These are phyloP conservation scores for Deinandra increscens DNA, from an alignment of 129 eudicot genomes.

Conservation along the genomic window DNA sequence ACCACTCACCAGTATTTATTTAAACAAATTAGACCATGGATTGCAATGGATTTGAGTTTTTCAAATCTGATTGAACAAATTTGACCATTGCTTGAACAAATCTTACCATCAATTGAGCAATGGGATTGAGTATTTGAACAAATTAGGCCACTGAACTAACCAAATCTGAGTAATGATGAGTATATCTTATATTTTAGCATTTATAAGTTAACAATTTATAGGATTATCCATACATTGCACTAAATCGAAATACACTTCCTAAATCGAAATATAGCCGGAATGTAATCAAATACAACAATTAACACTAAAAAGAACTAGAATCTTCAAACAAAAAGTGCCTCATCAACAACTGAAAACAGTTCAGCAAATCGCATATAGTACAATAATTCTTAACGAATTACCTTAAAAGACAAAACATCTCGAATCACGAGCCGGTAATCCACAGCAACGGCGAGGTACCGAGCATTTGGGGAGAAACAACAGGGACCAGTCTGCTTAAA, in stretches of 20 bases:
- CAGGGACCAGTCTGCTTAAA: slow-evolving; percentile 92
- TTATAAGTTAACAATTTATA: too few species aligned
- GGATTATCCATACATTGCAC: too few species aligned
- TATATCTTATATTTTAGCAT: too few species aligned
- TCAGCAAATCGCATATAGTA: background rate
- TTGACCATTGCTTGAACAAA: too few species aligned
- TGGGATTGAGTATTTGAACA: too few species aligned
- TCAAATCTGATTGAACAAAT: too few species aligned
- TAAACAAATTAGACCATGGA: too few species aligned
- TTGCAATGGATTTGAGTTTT: too few species aligned
- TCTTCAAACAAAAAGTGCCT: background rate
- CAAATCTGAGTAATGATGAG: too few species aligned
- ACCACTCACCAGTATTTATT: too few species aligned
- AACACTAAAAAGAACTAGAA: background rate
- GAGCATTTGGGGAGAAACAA: slow-evolving; percentile 85
- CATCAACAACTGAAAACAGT: slow-evolving; percentile 1
- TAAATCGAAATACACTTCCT: background rate
- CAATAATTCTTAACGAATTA: slow-evolving; percentile 14
- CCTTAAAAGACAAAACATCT: slow-evolving; percentile 85
- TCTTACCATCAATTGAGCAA: too few species aligned
- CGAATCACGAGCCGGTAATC: slow-evolving; percentile 97
- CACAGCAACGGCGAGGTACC: slow-evolving; percentile 82
- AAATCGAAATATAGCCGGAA: slow-evolving; percentile 13
- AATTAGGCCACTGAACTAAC: too few species aligned
- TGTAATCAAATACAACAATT: slow-evolving; percentile 11